Base-by-base conservation (phyloP, 139 green algal species). In the Volvox africanus region DNA sequence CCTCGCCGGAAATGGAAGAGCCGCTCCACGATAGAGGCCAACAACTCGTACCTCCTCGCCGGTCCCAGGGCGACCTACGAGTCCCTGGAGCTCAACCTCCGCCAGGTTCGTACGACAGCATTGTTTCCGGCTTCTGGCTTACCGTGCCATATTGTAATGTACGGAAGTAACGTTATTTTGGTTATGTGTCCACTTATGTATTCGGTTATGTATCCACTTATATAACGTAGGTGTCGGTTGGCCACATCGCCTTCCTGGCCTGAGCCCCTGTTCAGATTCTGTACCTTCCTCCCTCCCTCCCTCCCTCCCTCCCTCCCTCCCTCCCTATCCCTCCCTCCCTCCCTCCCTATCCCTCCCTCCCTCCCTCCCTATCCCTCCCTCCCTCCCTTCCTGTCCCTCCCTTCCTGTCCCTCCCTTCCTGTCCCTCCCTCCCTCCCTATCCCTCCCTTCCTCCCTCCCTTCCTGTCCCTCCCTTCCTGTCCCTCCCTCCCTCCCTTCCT, bases 1-100 rank as follows among this genome's bases (percentile, higher is more conserved):
- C n/a, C n/a, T n/a, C n/a, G n/a, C n/a, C n/a, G n/a, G 33, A n/a
- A 30, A 61, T 30, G 65, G 0, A 69, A 89, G 85, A 73, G 28
- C 68, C 62, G 16, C 35, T 36, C 69, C 69, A 89, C 69, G 26
- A 89, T 89, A 36, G 44, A 89, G 69, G 85, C 85, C 69, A 82
- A 89, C 68, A 82, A 82, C 69, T 73, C 69, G 20, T 22, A 62
- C 44, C 16, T 89, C 0, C 18, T 89, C 17, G 37, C 61, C 13
- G 13, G 19, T 12, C 1, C 14, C 30, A 26, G 16, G 26, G 28
- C 13, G 13, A 20, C 26, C 12, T 61, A 77, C 18, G 19, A 79
- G 62, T 65, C 82, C 21, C 35, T 79, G 83, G 83, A 89, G 2
- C 83, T 89, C 18, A 6, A 1, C 0, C 24, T 80, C 35, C 11